Evolutionary conservation across 352 stramenopile genomes (phyloP), one percentile per base, ranked within the genome.

Genomic region (Phytopythium montanum): DNA sequence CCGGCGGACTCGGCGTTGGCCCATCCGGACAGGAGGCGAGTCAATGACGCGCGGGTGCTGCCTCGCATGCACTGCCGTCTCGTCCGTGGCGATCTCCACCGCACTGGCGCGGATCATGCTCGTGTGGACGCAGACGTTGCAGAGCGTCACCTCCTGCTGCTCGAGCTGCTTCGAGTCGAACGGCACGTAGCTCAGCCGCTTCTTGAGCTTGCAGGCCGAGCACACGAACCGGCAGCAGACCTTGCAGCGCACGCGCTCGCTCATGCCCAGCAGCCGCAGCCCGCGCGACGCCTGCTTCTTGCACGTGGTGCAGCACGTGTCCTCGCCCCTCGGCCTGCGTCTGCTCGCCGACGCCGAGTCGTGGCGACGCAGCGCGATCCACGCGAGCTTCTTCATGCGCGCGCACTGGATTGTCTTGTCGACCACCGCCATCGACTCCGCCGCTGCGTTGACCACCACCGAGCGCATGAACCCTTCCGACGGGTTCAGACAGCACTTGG

Each of bases 321-420:
- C 65, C 38, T 72, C 66, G 0, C 39, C 60, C 7, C 9, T 2
- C 5, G 12, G 14, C 25, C 52, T 21, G 9, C 36, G 21, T 3
- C 12, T 9, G 21, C 33, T 36, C 60, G 66, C 4, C 69, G 64
- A 18, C 64, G 63, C 25, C n/a, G n/a, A n/a, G n/a, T n/a, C n/a
- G 48, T 41, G 16, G 10, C 29, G 48, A 56, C 75, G 69, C 28
- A 70, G 52, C 45, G 83, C 54, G 63, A 83, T 69, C 78, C 80
- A 90, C 58, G 75, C 58, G 18, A 88, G 76, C 56, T 88, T 90
- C 46, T 82, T 81, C 76, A 86, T 85, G n/a, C 76, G 74, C 8
- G 70, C 72, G 59, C 78, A 90, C 18, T 81, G 52, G 39, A 87
- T 72, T 41, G 73, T 61, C 10, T 53, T 60, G 1, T 64, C 69